These are phyloP conservation scores for Lathyrus oleraceus DNA, from an alignment of 306 rosid genomes.

Conservation along the genomic window DNA sequence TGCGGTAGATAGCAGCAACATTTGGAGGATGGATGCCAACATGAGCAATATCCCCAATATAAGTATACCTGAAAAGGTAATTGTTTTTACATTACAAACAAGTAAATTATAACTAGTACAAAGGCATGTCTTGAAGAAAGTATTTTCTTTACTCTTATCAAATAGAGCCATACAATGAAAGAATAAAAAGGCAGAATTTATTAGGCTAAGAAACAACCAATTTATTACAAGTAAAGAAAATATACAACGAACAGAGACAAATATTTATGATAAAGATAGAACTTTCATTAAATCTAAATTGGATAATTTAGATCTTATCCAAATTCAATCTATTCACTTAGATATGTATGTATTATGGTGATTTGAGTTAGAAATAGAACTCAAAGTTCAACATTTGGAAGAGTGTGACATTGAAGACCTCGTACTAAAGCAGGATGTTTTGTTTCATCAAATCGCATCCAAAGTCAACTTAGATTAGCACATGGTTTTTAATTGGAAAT, in stretches of 20 bases:
- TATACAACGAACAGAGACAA: not conserved
- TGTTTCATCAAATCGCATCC: not conserved
- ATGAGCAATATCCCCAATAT: slow-evolving; percentile 85
- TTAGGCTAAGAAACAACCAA: not conserved
- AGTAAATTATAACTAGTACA: slow-evolving; percentile 12
- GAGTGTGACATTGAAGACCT: slow-evolving; percentile 1
- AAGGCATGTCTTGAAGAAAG: not conserved
- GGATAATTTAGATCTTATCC: not conserved
- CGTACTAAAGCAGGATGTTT: not conserved
- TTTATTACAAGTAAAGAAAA: not conserved
- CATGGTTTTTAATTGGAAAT: not conserved
- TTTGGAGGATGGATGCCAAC: slow-evolving; percentile 90
- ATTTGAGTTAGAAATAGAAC: not conserved
- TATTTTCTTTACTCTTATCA: not conserved
- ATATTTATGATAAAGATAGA: not conserved
- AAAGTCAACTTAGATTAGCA: not conserved
- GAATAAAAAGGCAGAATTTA: slow-evolving; percentile 12
- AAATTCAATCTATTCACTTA: not conserved
- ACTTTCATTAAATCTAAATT: not conserved
- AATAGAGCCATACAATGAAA: slow-evolving; percentile 12
- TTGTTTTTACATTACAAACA: slow-evolving; percentile 17
- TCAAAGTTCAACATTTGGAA: not conserved
- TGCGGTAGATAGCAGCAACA: slow-evolving; percentile 88
- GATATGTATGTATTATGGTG: not conserved
- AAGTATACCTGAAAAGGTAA: slow-evolving; percentile 59